These are phyloP conservation scores for Aurinia saxatilis DNA, from an alignment of 345 rosid genomes.

Conservation along the genomic window DNA sequence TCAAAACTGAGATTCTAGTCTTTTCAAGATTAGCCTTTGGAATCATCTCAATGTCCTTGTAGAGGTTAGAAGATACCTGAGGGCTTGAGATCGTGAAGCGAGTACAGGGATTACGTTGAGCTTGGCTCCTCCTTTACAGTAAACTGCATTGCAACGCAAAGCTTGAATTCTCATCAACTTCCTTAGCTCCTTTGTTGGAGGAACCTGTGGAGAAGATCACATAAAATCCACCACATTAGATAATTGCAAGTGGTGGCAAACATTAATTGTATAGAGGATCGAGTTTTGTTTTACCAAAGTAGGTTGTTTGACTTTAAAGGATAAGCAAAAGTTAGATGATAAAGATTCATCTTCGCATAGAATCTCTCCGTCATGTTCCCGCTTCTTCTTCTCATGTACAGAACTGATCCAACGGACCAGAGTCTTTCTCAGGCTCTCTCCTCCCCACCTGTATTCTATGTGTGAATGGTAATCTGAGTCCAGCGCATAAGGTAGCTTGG, in stretches of 20 bases:
- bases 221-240: neutral
- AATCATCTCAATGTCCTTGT: neutral
- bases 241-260: neutral
- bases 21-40: neutral
- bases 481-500: conserved; percentile 35
- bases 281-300: conserved; percentile 31
- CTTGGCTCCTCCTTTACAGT: conserved; percentile 53
- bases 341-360: conserved; percentile 42
- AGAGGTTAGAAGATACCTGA: conserved; percentile 39
- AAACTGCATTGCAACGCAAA: conserved; percentile 52
- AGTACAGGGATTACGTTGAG: conserved; percentile 55
- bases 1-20: neutral
- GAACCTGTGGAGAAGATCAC: conserved; percentile 32
- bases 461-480: conserved; percentile 67
- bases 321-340: conserved; percentile 43
- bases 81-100: conserved; percentile 75
- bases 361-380: conserved; percentile 28
- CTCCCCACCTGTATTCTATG: conserved; percentile 71
- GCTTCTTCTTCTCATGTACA: conserved; percentile 36
- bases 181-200: conserved; percentile 48
- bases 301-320: conserved; percentile 42
- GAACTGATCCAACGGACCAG: conserved; percentile 60
- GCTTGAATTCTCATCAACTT: conserved; percentile 65
- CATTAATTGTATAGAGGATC: neutral
- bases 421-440: conserved; percentile 61